Conservation (phyloP, 1,284 basidiomycete genomes). For the Cutaneotrichosporon curvatum region DNA sequence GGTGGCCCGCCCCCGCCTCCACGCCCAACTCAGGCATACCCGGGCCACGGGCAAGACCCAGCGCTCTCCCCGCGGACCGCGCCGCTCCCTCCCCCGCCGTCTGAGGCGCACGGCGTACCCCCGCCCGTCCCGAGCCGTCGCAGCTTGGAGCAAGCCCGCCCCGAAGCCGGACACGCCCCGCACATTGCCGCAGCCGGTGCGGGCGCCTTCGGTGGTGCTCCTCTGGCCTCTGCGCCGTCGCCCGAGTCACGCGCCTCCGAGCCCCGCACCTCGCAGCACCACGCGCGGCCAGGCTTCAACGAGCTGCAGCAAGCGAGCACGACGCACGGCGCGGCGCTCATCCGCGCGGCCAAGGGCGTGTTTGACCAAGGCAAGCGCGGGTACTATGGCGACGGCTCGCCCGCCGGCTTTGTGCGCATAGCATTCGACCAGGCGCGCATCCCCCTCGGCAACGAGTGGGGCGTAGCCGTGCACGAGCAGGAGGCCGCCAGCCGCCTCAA, state of each 20-base stretch:
- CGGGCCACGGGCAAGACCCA: too few species aligned
- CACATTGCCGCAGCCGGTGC: not conserved
- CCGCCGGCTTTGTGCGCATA: conserved; percentile 64
- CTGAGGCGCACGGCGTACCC: not conserved
- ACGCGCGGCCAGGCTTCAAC: conserved; percentile 44
- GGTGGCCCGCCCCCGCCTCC: not conserved
- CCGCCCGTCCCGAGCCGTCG: not conserved
- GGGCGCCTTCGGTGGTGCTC: not conserved
- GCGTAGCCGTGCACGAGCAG: conserved; percentile 68
- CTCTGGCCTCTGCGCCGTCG: not conserved
- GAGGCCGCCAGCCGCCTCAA: conserved; percentile 60
- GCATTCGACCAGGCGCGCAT: conserved; percentile 50
- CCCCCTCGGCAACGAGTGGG: conserved; percentile 49
- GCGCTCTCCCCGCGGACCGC: not conserved
- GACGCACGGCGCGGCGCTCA: conserved; percentile 65
- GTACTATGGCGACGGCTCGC: conserved; percentile 74
- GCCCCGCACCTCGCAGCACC: not conserved
- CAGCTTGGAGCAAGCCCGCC: too few species aligned
- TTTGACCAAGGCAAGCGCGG: conserved; percentile 66
- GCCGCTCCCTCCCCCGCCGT: not conserved
- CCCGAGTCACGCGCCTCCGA: not conserved
- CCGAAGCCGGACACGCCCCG: too few species aligned
- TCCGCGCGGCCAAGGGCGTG: conserved; percentile 60
- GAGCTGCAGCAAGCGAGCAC: conserved; percentile 64
- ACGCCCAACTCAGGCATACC: too few species aligned